Evolutionary conservation across 2,329 filamentous ascomycete species (phyloP).

Genomic region (Aureobasidium pullulans): DNA sequence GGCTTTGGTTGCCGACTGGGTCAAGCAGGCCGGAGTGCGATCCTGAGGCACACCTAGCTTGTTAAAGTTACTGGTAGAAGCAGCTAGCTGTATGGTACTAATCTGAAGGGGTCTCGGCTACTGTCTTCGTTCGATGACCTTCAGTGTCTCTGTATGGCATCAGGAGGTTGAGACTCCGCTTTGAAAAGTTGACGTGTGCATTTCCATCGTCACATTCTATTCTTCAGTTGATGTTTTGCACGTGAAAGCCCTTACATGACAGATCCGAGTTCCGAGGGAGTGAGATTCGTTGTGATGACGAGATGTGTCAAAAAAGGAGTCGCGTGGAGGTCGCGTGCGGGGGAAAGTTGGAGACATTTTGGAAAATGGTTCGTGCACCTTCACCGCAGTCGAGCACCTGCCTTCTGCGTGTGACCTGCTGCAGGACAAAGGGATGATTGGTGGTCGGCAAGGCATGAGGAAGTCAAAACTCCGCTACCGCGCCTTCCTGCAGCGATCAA

Average conservation of each 20-base stretch:
- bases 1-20: background rate
- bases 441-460: background rate
- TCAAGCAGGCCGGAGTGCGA: background rate
- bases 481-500: background rate
- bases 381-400: conserved; percentile 2
- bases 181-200: too few species aligned
- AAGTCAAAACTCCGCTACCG: conserved; percentile 6
- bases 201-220: too few species aligned
- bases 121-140: too few species aligned
- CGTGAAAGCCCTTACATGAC: background rate
- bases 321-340: conserved; percentile 1
- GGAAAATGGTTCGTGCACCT: background rate
- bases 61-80: too few species aligned
- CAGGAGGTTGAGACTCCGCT: too few species aligned
- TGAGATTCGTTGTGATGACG: background rate
- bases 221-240: background rate
- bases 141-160: too few species aligned
- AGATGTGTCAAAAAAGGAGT: background rate
- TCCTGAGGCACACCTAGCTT: background rate
- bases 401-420: conserved; percentile 6
- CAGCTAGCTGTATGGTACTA: too few species aligned
- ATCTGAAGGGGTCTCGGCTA: too few species aligned
- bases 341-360: background rate
- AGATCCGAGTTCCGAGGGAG: background rate
- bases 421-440: conserved; percentile 11